A percentile compares a stretch with the other conserved stretches of the same genome.
Evolutionary conservation across 305 asterid species (phyloP).

Genomic region (Solanum hybrid): DNA sequence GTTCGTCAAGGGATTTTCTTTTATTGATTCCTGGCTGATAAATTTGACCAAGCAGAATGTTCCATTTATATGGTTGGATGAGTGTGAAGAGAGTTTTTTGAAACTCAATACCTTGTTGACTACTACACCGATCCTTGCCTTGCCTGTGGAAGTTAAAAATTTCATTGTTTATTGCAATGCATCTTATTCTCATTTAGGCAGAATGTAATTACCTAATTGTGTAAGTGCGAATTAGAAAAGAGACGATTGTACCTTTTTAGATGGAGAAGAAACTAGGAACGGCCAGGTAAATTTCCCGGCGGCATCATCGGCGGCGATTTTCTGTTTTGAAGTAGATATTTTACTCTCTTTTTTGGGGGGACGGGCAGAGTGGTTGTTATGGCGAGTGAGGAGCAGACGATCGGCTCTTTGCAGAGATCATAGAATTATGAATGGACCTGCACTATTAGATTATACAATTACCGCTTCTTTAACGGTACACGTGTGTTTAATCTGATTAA

Average conservation of each 20-base stretch:
- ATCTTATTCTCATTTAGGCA: no score
- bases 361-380: neutral
- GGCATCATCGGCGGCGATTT: neutral
- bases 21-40: no score
- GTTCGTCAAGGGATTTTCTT: no score
- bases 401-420: constrained; percentile 3
- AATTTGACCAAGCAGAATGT: no score
- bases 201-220: no score
- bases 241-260: neutral
- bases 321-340: neutral
- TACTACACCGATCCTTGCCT: no score
- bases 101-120: no score
- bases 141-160: no score
- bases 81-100: no score
- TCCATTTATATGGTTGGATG: no score
- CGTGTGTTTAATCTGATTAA: neutral
- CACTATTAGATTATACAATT: neutral
- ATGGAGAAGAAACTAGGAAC: neutral
- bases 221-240: neutral
- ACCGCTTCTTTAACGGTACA: neutral
- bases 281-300: constrained; percentile 6
- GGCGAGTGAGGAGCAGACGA: constrained; percentile 22
- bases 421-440: neutral
- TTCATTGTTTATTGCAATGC: no score
- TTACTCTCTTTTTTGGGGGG: neutral